Evolutionary conservation across 1,284 basidiomycete species (phyloP).

Genomic region (Paramarasmius palmivorus): DNA sequence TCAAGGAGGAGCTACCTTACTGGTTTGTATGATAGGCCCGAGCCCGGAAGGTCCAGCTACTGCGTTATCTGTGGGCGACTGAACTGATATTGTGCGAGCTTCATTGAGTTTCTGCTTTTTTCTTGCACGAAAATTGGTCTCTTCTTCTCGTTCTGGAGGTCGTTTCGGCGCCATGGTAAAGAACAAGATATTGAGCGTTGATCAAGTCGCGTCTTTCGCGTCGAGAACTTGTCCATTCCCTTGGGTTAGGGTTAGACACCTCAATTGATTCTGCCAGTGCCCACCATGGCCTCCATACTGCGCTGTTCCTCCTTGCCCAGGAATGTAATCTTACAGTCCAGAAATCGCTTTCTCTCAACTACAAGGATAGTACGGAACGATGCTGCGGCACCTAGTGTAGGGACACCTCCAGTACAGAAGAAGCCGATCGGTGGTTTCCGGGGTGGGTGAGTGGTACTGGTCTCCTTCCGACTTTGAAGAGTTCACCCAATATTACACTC

Average conservation of each 20-base stretch:
- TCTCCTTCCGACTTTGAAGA: background rate
- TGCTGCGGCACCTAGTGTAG: constrained; percentile 48
- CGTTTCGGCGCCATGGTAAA: constrained; percentile 37
- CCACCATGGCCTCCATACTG: constrained; percentile 37
- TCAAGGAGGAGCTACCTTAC: background rate
- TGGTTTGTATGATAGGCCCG: constrained; percentile 19
- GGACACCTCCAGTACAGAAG: constrained; percentile 60
- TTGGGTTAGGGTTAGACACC: background rate
- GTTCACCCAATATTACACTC: constrained; percentile 15
- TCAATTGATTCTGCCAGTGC: constrained; percentile 8
- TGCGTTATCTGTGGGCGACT: constrained; percentile 34
- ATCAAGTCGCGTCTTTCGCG: constrained; percentile 4
- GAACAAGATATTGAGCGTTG: constrained; percentile 1
- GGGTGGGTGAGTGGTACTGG: constrained; percentile 63
- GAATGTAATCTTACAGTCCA: constrained; percentile 21
- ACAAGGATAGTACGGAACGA: constrained; percentile 49
- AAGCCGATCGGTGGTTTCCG: constrained; percentile 85
- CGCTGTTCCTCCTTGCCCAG: constrained; percentile 34
- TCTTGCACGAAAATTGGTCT: constrained; percentile 50
- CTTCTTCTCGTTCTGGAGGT: constrained; percentile 30
- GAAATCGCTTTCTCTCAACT: constrained; percentile 37
- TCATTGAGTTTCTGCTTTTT: constrained; percentile 67
- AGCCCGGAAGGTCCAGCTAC: constrained; percentile 41
- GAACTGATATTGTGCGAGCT: constrained; percentile 70
- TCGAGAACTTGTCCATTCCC: too few relatives aligned